phyloP scores from a whole-genome alignment of 1,284 basidiomycete species.

The Boletus sp. region DNA sequence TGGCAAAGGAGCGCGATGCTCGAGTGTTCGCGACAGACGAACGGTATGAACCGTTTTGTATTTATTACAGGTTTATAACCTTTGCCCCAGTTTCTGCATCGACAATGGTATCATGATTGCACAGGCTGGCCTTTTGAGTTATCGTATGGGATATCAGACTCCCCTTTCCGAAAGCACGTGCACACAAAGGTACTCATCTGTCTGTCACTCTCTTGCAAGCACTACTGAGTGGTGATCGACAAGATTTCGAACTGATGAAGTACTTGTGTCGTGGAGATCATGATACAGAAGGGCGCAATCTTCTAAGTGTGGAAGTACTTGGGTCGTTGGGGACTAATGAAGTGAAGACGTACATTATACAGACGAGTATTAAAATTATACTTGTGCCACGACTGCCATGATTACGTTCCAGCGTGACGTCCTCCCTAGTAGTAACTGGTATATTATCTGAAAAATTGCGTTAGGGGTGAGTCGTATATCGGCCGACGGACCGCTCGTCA shows the following conservation, averaged over 20 bases:
- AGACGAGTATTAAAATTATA: slow-evolving; percentile 3
- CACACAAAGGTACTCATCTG: slow-evolving; percentile 70
- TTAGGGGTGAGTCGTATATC: neutral
- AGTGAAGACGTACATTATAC: neutral
- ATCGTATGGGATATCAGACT: slow-evolving; percentile 88
- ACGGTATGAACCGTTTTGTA: slow-evolving; percentile 48
- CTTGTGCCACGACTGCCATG: slow-evolving; percentile 42
- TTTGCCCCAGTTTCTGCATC: slow-evolving; percentile 80
- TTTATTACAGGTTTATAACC: slow-evolving; percentile 1
- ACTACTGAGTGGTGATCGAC: slow-evolving; percentile 8
- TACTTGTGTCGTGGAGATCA: slow-evolving; percentile 81
- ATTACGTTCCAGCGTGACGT: slow-evolving; percentile 45
- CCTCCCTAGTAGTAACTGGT: no score
- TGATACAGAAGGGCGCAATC: slow-evolving; percentile 31
- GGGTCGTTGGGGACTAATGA: neutral
- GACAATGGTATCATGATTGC: slow-evolving; percentile 99
- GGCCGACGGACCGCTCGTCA: neutral
- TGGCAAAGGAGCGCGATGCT: slow-evolving; percentile 89
- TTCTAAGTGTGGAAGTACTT: neutral
- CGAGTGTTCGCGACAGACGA: slow-evolving; percentile 96
- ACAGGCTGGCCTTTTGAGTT: slow-evolving; percentile 90
- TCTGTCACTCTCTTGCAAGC: neutral
- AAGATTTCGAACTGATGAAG: slow-evolving; percentile 90
- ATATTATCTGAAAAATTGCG: neutral
- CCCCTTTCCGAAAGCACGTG: slow-evolving; percentile 77